Percentiles rank a stretch among this genome's conserved stretches.
Conservation (phyloP, 441 rosid species). For the Pelargonium citronellum region DNA sequence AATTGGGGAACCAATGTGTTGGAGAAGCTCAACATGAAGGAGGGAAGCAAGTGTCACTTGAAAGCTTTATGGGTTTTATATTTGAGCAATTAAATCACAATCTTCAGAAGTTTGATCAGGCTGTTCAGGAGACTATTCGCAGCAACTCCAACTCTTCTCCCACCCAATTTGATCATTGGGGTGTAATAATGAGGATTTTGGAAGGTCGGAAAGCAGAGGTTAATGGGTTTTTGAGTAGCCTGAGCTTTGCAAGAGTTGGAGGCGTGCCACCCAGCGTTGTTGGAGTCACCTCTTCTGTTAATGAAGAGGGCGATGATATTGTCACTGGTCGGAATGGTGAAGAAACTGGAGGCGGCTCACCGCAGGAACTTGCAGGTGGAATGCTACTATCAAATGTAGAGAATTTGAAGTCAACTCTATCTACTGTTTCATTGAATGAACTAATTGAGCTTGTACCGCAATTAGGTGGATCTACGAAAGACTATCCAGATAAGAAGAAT, state of each 20-base stretch:
- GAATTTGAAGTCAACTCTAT: constrained; percentile 73
- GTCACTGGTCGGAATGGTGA: constrained; percentile 37
- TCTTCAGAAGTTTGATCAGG: constrained; percentile 62
- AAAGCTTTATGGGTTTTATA: constrained; percentile 52
- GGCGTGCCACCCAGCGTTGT: constrained; percentile 68
- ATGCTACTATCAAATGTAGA: constrained; percentile 86
- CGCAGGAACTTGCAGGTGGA: constrained; percentile 71
- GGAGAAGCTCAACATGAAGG: constrained; percentile 24
- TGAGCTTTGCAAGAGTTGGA: constrained; percentile 86
- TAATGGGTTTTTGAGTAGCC: constrained; percentile 67
- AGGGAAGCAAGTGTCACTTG: constrained; percentile 41
- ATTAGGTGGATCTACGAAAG: constrained; percentile 65
- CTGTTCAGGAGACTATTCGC: constrained; percentile 33
- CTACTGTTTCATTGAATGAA: constrained; percentile 73
- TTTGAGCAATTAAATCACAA: constrained; percentile 59
- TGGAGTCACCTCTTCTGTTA: constrained; percentile 55
- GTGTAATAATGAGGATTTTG: constrained; percentile 49
- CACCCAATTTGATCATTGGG: constrained; percentile 40
- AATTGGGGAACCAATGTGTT: constrained; percentile 14
- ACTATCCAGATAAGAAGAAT: constrained; percentile 91
- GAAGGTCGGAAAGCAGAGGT: constrained; percentile 69
- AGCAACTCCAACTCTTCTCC: constrained; percentile 26
- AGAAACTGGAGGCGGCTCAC: constrained; percentile 47
- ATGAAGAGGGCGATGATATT: constrained; percentile 55
- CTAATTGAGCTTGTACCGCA: constrained; percentile 81